phyloP scores from a whole-genome alignment of 495 filamentous ascomycete genomes.

The Hypomontagnella monticulosa region DNA sequence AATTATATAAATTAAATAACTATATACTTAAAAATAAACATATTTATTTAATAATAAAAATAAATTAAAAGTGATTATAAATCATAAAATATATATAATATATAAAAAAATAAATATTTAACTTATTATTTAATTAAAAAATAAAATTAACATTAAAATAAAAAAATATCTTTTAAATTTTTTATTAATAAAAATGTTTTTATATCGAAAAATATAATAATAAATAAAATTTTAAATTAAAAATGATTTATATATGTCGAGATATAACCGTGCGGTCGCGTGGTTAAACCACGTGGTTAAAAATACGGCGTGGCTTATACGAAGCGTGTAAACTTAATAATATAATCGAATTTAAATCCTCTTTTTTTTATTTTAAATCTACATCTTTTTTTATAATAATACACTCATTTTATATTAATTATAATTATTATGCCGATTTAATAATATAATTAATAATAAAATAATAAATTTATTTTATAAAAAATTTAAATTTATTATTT shows the following conservation, averaged over 20 bases:
- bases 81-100: not conserved
- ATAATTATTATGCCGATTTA: too few relatives aligned
- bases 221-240: not conserved
- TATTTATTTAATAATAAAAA: not conserved
- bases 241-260: not conserved
- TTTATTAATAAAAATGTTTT: not conserved
- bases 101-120: not conserved
- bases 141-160: not conserved
- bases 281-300: too few relatives aligned
- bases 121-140: not conserved
- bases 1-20: too few relatives aligned
- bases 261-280: too few relatives aligned
- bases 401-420: too few relatives aligned
- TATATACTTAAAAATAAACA: too few relatives aligned
- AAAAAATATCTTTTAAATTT: not conserved
- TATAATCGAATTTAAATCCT: too few relatives aligned
- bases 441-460: slow-evolving; percentile 1
- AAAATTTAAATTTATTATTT: not conserved
- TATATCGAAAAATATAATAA: not conserved
- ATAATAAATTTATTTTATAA: not conserved
- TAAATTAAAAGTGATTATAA: not conserved
- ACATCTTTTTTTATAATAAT: too few relatives aligned
- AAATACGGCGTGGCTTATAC: too few relatives aligned
- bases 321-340: too few relatives aligned
- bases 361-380: too few relatives aligned